phyloP scores from a whole-genome alignment of 2,329 filamentous ascomycete species.

The Pseudocercospora crystallina region DNA sequence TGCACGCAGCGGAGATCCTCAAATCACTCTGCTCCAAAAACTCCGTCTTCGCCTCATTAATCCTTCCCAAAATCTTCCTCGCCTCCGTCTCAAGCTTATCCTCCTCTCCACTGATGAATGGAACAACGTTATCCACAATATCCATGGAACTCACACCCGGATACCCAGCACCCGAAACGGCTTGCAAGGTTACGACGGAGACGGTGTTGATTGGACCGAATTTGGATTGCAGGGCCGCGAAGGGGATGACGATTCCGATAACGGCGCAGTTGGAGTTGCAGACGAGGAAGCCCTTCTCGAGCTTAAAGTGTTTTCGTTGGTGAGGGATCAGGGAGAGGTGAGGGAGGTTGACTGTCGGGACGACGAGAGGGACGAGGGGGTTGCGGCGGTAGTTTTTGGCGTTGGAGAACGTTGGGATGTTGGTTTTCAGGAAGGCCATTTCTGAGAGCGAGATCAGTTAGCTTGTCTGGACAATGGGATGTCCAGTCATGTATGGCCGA shows the following conservation, averaged over 20 bases:
- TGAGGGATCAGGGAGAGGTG: slow-evolving; percentile 88
- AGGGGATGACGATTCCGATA: slow-evolving; percentile 92
- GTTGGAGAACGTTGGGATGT: slow-evolving; percentile 93
- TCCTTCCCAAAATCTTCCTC: slow-evolving; percentile 81
- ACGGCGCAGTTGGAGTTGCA: slow-evolving; percentile 99
- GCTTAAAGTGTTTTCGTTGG: slow-evolving; percentile 70
- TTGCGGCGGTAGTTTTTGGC: slow-evolving; percentile 95
- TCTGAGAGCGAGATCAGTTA: slow-evolving; percentile 53
- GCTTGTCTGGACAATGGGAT: not conserved
- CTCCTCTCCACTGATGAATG: slow-evolving; percentile 89
- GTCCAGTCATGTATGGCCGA: not conserved
- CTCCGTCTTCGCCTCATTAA: slow-evolving; percentile 70
- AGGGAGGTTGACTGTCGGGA: slow-evolving; percentile 88
- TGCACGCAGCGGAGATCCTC: slow-evolving; percentile 82
- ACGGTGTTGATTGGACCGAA: slow-evolving; percentile 78
- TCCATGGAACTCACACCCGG: slow-evolving; percentile 92
- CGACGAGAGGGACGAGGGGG: slow-evolving; percentile 85
- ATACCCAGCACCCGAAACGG: slow-evolving; percentile 88
- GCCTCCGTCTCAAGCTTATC: slow-evolving; percentile 95
- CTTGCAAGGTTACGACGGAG: slow-evolving; percentile 91
- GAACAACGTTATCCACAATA: slow-evolving; percentile 92
- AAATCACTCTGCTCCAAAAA: slow-evolving; percentile 75
- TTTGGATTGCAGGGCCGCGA: slow-evolving; percentile 80
- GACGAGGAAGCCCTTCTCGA: slow-evolving; percentile 86
- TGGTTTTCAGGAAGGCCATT: slow-evolving; percentile 83